Percentiles rank a stretch among this genome's conserved stretches.
phyloP scores from a whole-genome alignment of 2,329 filamentous ascomycete genomes.

The Neonectria sp. region DNA sequence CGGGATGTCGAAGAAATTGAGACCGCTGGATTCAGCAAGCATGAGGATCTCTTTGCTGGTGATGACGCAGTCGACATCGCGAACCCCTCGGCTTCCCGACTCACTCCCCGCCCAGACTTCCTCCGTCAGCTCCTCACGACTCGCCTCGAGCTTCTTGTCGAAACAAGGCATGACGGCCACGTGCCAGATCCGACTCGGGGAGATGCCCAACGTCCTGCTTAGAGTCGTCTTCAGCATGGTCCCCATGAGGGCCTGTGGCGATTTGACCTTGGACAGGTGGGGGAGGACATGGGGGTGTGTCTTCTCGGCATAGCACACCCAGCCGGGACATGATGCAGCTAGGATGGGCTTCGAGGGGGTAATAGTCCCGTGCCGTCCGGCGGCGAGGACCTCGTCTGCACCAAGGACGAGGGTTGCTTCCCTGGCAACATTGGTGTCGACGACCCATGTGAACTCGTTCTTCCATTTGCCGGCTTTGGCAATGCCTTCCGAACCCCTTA shows the following conservation, averaged over 20 bases:
- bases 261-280: constrained; percentile 92
- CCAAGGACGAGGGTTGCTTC: constrained; percentile 87
- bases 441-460: constrained; percentile 88
- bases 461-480: constrained; percentile 78
- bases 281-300: constrained; percentile 95
- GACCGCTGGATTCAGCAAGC: constrained; percentile 84
- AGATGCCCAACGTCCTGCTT: constrained; percentile 78
- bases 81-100: constrained; percentile 69
- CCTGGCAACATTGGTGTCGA: constrained; percentile 89
- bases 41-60: constrained; percentile 95
- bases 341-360: constrained; percentile 73
- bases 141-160: constrained; percentile 98
- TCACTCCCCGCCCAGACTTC: constrained; percentile 75
- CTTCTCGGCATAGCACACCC: constrained; percentile 99
- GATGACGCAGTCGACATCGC: constrained; percentile 98
- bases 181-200: constrained; percentile 91
- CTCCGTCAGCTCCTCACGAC: constrained; percentile 91
- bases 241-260: constrained; percentile 91
- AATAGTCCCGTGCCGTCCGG: constrained; percentile 38
- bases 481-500: constrained; percentile 78
- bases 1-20: constrained; percentile 83
- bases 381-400: constrained; percentile 76
- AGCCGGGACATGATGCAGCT: constrained; percentile 93
- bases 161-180: constrained; percentile 98
- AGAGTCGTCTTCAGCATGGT: constrained; percentile 91